phyloP scores from a whole-genome alignment of 345 rosid genomes.

The Aquilaria yunnanensis region DNA sequence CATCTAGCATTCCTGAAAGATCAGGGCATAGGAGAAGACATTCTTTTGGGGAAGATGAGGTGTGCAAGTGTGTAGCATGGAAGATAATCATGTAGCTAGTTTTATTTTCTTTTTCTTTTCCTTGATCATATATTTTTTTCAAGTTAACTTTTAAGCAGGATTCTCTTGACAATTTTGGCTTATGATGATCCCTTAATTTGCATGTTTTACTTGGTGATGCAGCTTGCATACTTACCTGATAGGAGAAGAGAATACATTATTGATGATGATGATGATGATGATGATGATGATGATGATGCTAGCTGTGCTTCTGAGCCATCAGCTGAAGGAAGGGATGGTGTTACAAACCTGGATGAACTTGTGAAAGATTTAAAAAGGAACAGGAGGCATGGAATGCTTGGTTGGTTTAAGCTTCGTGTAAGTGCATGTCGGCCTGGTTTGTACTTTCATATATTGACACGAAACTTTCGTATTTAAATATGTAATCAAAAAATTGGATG shows the following conservation, averaged over 20 bases:
- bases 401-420: slow-evolving; percentile 85
- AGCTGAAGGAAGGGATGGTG: slow-evolving; percentile 46
- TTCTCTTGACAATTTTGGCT: slow-evolving; percentile 10
- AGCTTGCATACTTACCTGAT: slow-evolving; percentile 79
- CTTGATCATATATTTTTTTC: not conserved
- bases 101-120: not conserved
- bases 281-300: slow-evolving; percentile 67
- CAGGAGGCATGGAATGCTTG: slow-evolving; percentile 77
- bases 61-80: slow-evolving; percentile 12
- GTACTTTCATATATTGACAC: too few species aligned
- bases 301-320: slow-evolving; percentile 57
- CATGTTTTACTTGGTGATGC: slow-evolving; percentile 21
- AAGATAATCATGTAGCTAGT: too few species aligned
- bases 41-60: slow-evolving; percentile 84
- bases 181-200: slow-evolving; percentile 6
- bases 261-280: slow-evolving; percentile 67
- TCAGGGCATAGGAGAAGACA: slow-evolving; percentile 53
- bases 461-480: too few species aligned
- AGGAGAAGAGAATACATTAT: slow-evolving; percentile 52
- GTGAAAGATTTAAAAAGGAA: slow-evolving; percentile 62
- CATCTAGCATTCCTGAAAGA: slow-evolving; percentile 43
- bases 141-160: slow-evolving; percentile 4
- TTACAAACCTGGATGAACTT: slow-evolving; percentile 54
- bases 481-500: too few species aligned
- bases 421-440: slow-evolving; percentile 5